A percentile compares a stretch with the other conserved stretches of the same genome.
Evolutionary conservation across 805 yeast genomes (phyloP).

Genomic region (Kazachstania viticola): DNA sequence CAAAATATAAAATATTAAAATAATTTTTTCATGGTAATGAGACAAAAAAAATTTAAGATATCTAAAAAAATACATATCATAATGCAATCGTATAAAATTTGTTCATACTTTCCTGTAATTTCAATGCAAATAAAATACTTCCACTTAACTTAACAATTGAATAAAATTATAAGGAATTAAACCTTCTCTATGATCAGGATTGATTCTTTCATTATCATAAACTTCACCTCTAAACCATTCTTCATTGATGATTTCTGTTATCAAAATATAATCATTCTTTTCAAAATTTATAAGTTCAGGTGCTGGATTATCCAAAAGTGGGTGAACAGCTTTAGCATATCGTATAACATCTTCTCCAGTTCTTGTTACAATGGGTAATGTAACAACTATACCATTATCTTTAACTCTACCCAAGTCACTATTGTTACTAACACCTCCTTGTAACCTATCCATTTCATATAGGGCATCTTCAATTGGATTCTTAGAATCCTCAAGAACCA

Average conservation of each 20-base stretch:
- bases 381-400: constrained; percentile 24
- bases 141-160: too few relatives aligned
- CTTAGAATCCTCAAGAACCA: constrained; percentile 16
- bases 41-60: too few relatives aligned
- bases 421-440: constrained; percentile 12
- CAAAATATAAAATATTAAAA: too few relatives aligned
- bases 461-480: constrained; percentile 24
- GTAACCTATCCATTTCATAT: constrained; percentile 22
- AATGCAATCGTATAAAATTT: too few relatives aligned
- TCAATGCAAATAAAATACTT: too few relatives aligned
- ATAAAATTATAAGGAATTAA: constrained; percentile 21
- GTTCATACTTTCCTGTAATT: too few relatives aligned
- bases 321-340: constrained; percentile 25
- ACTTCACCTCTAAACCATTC: constrained; percentile 28
- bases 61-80: too few relatives aligned
- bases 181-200: constrained; percentile 12
- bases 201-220: constrained; percentile 16
- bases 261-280: constrained; percentile 21
- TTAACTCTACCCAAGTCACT: constrained; percentile 17
- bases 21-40: too few relatives aligned
- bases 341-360: constrained; percentile 18
- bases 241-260: constrained; percentile 20
- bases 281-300: constrained; percentile 23
- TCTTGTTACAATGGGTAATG: constrained; percentile 19
- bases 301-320: constrained; percentile 19